Evolutionary conservation across 2,329 filamentous ascomycete species (phyloP).

Genomic region (Hymenoscyphus linearis): DNA sequence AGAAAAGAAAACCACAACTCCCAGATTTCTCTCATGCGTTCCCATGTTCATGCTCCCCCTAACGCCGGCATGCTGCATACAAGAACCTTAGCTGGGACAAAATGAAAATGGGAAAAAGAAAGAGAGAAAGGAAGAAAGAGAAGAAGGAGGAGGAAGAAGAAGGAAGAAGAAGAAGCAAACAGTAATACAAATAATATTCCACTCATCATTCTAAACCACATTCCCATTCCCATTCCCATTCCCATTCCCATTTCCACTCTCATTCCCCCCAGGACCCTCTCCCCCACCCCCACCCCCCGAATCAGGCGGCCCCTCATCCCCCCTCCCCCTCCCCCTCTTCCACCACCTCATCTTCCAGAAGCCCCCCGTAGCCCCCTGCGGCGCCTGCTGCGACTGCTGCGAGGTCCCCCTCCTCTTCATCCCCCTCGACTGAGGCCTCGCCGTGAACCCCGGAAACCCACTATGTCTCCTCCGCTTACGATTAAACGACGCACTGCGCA

Average conservation of each 20-base stretch:
- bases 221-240: not conserved
- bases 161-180: too few species aligned
- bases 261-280: constrained; percentile 5
- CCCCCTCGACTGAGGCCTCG: constrained; percentile 34
- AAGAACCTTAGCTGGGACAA: too few species aligned
- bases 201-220: not conserved
- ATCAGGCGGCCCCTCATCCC: constrained; percentile 20
- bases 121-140: too few species aligned
- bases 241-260: not conserved
- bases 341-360: constrained; percentile 55
- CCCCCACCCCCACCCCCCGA: constrained; percentile 5
- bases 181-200: too few species aligned
- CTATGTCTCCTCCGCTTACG: constrained; percentile 48
- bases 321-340: constrained; percentile 22
- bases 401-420: constrained; percentile 31
- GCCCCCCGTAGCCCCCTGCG: constrained; percentile 47
- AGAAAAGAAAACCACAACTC: too few species aligned
- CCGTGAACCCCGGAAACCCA: constrained; percentile 57
- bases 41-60: too few species aligned
- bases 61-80: too few species aligned
- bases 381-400: too few species aligned
- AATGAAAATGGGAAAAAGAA: too few species aligned
- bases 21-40: too few species aligned
- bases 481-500: constrained; percentile 19
- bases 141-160: too few species aligned